A percentile compares a stretch with the other conserved stretches of the same genome.
Conservation (phyloP, 2,329 filamentous ascomycete genomes). For the Epichloe elymi region DNA sequence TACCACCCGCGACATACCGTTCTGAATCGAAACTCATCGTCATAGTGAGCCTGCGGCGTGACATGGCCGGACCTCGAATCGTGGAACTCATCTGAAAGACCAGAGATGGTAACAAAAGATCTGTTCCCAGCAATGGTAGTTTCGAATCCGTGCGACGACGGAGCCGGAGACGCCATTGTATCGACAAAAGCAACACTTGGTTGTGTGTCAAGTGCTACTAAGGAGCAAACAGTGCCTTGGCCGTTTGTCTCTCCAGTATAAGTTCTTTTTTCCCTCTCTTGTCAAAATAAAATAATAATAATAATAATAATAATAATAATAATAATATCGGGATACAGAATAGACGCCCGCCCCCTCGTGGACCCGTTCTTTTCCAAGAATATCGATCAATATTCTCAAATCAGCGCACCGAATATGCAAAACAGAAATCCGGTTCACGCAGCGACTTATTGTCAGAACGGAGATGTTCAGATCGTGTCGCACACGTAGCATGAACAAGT, state of each 20-base stretch:
- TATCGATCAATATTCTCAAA: no score
- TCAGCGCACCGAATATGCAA: no score
- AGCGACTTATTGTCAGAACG: not conserved
- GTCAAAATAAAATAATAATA: no score
- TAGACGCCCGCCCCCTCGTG: no score
- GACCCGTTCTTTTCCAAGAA: no score
- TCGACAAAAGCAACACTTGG: not conserved
- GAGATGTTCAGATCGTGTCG: not conserved
- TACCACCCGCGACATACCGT: conserved; percentile 10
- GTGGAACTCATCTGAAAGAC: not conserved
- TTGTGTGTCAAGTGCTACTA: not conserved
- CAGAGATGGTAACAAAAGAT: conserved; percentile 5
- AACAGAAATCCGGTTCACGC: not conserved
- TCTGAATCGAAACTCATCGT: conserved; percentile 18
- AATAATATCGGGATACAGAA: no score
- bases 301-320: no score
- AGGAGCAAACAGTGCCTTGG: no score
- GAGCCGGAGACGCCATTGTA: conserved; percentile 3
- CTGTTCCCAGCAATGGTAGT: conserved; percentile 3
- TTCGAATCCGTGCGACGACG: not conserved
- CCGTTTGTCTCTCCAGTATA: no score
- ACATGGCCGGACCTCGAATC: not conserved
- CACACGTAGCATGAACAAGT: not conserved
- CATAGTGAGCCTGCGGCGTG: conserved; percentile 8
- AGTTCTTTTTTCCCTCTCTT: no score